Percentiles rank a stretch among this genome's conserved stretches.
These are phyloP conservation scores for Fomitopsis pinicola DNA, from an alignment of 1,284 basidiomycete species.

Conservation along the genomic window DNA sequence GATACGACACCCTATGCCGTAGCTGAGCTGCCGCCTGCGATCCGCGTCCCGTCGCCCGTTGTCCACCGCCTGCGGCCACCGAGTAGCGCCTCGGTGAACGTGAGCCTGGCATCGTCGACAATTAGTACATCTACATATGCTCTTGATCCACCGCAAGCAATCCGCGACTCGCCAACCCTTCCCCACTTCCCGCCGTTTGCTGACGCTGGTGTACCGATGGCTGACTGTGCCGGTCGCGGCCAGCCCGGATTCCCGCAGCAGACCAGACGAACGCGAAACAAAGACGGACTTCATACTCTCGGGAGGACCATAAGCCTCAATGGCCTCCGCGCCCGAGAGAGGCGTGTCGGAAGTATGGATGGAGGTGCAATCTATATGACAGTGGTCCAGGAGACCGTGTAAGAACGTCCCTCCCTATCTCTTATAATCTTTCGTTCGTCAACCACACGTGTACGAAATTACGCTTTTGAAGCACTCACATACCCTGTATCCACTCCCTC, in stretches of 20 bases:
- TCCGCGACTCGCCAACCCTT: slow-evolving; percentile 14
- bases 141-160: slow-evolving; percentile 12
- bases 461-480: background rate
- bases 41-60: slow-evolving; percentile 3
- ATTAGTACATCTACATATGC: slow-evolving; percentile 22
- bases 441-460: background rate
- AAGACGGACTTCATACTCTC: slow-evolving; percentile 16
- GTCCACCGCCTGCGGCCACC: slow-evolving; percentile 4
- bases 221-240: background rate
- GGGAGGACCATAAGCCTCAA: slow-evolving; percentile 14
- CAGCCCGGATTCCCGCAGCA: slow-evolving; percentile 13
- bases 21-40: background rate
- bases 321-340: slow-evolving; percentile 8
- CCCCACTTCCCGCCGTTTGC: slow-evolving; percentile 22
- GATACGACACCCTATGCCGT: background rate
- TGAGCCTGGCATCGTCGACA: slow-evolving; percentile 25
- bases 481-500: background rate
- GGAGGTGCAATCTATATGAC: slow-evolving; percentile 35
- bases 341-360: slow-evolving; percentile 13
- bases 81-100: slow-evolving; percentile 15
- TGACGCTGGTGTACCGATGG: slow-evolving; percentile 15
- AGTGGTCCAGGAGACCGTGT: slow-evolving; percentile 34
- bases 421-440: background rate
- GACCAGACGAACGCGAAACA: slow-evolving; percentile 18
- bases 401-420: background rate